Percentiles rank a stretch among this genome's conserved stretches.
These are phyloP conservation scores for Clonostachys chloroleuca DNA, from an alignment of 2,329 filamentous ascomycete genomes.

Conservation along the genomic window DNA sequence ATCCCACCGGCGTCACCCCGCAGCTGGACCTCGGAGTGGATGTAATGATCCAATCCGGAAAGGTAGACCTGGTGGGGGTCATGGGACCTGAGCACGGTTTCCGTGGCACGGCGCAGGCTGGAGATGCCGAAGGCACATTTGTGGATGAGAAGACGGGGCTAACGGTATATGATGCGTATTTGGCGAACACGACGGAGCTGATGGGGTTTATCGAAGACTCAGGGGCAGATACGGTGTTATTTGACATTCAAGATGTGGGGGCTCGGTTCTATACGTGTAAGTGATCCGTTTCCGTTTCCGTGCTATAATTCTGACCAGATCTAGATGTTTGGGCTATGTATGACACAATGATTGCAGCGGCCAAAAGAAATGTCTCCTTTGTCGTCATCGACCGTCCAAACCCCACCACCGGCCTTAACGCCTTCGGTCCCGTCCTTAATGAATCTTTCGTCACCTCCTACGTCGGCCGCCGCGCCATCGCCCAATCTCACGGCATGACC, in stretches of 20 bases:
- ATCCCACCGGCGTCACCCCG: slow-evolving; percentile 4
- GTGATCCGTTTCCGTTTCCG: background rate
- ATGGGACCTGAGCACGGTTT: slow-evolving; percentile 7
- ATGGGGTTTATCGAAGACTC: slow-evolving; percentile 4
- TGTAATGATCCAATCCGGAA: slow-evolving; percentile 5
- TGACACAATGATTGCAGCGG: slow-evolving; percentile 6
- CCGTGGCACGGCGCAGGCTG: slow-evolving; percentile 5
- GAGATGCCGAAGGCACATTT: slow-evolving; percentile 4
- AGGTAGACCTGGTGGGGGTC: slow-evolving; percentile 6
- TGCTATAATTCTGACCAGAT: background rate
- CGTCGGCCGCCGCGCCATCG: slow-evolving; percentile 5
- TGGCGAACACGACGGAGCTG: slow-evolving; percentile 3
- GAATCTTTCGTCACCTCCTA: slow-evolving; percentile 3
- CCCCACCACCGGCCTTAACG: slow-evolving; percentile 5
- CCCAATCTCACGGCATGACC: slow-evolving; percentile 8
- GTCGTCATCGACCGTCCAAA: slow-evolving; percentile 7
- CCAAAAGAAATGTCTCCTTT: slow-evolving; percentile 1
- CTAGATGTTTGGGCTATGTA: slow-evolving; percentile 9
- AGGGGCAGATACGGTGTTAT: slow-evolving; percentile 6
- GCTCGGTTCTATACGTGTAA: slow-evolving; percentile 7
- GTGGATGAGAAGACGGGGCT: slow-evolving; percentile 5
- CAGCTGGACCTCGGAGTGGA: slow-evolving; percentile 7
- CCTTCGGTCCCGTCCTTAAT: slow-evolving; percentile 4
- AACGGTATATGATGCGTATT: slow-evolving; percentile 6
- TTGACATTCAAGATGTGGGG: slow-evolving; percentile 7